phyloP scores from a whole-genome alignment of 345 rosid genomes.

The Carallia brachiata region DNA sequence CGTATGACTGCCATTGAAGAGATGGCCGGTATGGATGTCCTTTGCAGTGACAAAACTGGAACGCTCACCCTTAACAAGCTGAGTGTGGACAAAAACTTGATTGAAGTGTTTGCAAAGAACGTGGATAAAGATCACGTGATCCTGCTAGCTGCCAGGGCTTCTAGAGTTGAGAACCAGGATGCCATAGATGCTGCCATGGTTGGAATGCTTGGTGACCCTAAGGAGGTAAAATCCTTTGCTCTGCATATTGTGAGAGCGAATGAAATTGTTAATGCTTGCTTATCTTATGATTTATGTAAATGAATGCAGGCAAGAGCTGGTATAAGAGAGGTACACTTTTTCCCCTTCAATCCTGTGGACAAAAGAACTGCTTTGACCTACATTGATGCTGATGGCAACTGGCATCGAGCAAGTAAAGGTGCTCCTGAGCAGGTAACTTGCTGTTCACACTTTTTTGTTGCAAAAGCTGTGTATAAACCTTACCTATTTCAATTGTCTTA shows the following conservation, averaged over 20 bases:
- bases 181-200: conserved; percentile 89
- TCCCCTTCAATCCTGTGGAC: conserved; percentile 83
- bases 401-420: conserved; percentile 88
- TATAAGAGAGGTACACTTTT: conserved; percentile 69
- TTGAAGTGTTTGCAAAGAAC: conserved; percentile 70
- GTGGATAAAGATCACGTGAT: conserved; percentile 63
- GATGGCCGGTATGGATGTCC: conserved; percentile 93
- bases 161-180: conserved; percentile 86
- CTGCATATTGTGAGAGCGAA: neutral
- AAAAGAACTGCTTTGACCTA: conserved; percentile 81
- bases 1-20: conserved; percentile 93
- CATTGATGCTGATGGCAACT: conserved; percentile 58
- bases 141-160: conserved; percentile 78
- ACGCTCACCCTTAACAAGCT: conserved; percentile 81
- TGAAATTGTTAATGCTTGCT: neutral
- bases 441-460: neutral
- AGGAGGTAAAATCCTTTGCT: conserved; percentile 45
- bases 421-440: conserved; percentile 82
- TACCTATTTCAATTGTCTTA: neutral
- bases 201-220: conserved; percentile 83
- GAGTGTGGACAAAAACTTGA: conserved; percentile 64
- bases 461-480: neutral
- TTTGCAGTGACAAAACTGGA: conserved; percentile 87
- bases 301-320: conserved; percentile 66
- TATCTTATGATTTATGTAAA: neutral